Conservation (phyloP, 352 stramenopile genomes). For the Thalassiosira livingstoniorum region DNA sequence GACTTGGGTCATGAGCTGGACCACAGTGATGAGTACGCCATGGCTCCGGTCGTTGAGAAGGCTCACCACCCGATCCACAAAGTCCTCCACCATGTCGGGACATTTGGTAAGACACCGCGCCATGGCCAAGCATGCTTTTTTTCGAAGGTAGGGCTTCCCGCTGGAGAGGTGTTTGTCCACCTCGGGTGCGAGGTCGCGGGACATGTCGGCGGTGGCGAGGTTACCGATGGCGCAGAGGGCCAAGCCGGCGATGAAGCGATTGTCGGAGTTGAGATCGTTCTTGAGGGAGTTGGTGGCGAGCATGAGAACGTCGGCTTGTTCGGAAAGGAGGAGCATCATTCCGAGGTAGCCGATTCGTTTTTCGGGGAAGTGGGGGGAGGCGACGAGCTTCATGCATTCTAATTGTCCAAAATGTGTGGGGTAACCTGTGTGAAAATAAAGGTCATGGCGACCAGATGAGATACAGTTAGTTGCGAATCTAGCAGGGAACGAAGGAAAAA, state of each 20-base stretch:
- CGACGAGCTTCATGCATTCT: constrained; percentile 99
- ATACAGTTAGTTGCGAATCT: constrained; percentile 27
- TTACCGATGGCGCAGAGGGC: constrained; percentile 98
- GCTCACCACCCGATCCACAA: constrained; percentile 94
- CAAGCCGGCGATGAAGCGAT: constrained; percentile 95
- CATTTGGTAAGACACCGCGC: constrained; percentile 93
- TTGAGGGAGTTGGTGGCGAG: constrained; percentile 99
- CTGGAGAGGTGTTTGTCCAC: constrained; percentile 91
- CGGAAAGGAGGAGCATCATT: constrained; percentile 97
- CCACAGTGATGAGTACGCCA: constrained; percentile 95
- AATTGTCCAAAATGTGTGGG: constrained; percentile 99
- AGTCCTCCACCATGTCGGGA: constrained; percentile 98
- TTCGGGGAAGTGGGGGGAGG: constrained; percentile 97
- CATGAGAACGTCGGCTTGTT: constrained; percentile 99
- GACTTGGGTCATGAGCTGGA: constrained; percentile 97
- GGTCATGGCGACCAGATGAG: neutral
- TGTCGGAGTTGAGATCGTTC: constrained; percentile 93
- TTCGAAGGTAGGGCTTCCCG: constrained; percentile 94
- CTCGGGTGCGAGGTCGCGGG: constrained; percentile 96
- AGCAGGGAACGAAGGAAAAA: too few species aligned
- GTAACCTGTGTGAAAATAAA: constrained; percentile 87
- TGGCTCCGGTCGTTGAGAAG: constrained; percentile 98
- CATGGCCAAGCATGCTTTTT: constrained; percentile 96
- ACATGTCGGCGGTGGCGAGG: constrained; percentile 98
- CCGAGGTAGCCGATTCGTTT: constrained; percentile 99